Base-by-base conservation (phyloP, 345 rosid genomes). In the Conringia planisiliqua region DNA sequence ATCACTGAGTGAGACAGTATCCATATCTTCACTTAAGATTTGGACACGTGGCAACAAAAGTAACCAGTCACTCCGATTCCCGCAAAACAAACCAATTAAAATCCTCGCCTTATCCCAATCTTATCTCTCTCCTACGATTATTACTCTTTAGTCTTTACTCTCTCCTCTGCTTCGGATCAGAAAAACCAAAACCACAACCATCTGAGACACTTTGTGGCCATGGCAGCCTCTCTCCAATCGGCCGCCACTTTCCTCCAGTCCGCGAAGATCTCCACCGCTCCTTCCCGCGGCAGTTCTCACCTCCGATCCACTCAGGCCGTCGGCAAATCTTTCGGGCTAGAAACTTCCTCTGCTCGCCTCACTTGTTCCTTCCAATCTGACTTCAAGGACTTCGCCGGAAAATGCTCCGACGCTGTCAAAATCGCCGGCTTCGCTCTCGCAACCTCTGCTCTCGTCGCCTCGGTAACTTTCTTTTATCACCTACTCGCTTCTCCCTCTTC, bases 201-300 rank as follows among this genome's bases (percentile, higher is more conserved):
- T 57, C 67, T 26, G 40, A 65, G 51, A 65, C 8, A 62, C 50
- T 27, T 7, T 36, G 64, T 35, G 9, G 76, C 62, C 35, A 94
- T 91, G 98, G 95, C 98, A 22, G 85, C 97, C 76, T 86, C 98
- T 29, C 80, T 91, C 27, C 98, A 94, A 80, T 89, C 96, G 55
- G 92, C 96, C 48, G 95, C 95, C 36, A 90, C 98, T 6, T 75
- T 90, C 13, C 84, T 86, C 85, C 98, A 88, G 73, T 93, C 96
- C 70, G 76, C 91, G 36, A 90, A 87, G 82, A 75, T 84, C 73
- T 62, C 82, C 61, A 78, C 82, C 66, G 81, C 73, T 29, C 78
- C 79, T 55, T 68, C 85, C 36, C 85, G 85, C 73, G 74, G 60
- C 78, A 50, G 33, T 66, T 35, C 78, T 51, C 88, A 71, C 22